A percentile compares a stretch with the other conserved stretches of the same genome.
Evolutionary conservation across 306 rosid genomes (phyloP).

Genomic region (Cucurbita maxima): DNA sequence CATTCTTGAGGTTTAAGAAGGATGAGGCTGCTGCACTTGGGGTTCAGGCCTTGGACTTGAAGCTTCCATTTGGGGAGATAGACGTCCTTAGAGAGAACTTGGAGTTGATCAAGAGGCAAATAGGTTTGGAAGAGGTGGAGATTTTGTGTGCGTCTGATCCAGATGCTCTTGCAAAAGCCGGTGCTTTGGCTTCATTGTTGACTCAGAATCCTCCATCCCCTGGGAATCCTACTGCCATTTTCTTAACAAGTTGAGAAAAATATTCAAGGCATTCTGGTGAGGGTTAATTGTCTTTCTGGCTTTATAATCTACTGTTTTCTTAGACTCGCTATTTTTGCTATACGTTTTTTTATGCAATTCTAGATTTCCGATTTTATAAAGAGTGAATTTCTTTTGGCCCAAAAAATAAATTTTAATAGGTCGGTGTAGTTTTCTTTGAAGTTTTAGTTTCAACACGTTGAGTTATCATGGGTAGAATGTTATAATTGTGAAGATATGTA

Average conservation of each 20-base stretch:
- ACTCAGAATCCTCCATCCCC: constrained; percentile 75
- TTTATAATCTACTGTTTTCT: neutral
- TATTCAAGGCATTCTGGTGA: neutral
- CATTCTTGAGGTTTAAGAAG: constrained; percentile 73
- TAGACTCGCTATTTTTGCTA: neutral
- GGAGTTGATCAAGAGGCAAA: constrained; percentile 69
- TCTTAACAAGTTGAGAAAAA: constrained; percentile 18
- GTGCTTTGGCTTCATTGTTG: constrained; percentile 38
- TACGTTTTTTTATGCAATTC: neutral
- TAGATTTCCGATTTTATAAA: neutral
- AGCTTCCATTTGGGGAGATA: constrained; percentile 66
- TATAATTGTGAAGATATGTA: neutral
- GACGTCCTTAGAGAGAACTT: constrained; percentile 63
- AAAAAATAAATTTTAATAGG: neutral
- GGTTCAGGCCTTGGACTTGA: constrained; percentile 57
- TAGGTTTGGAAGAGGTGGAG: constrained; percentile 59
- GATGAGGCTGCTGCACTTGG: constrained; percentile 61
- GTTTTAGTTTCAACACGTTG: neutral
- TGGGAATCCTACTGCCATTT: constrained; percentile 79
- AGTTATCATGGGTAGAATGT: neutral
- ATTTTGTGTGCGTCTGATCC: constrained; percentile 45
- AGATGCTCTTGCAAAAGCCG: constrained; percentile 47
- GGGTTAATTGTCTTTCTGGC: neutral
- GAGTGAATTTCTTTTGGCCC: neutral
- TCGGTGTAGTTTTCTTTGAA: neutral